Percentiles rank a stretch among this genome's conserved stretches.
Conservation (phyloP, 306 rosid genomes). For the Malus orientalis region DNA sequence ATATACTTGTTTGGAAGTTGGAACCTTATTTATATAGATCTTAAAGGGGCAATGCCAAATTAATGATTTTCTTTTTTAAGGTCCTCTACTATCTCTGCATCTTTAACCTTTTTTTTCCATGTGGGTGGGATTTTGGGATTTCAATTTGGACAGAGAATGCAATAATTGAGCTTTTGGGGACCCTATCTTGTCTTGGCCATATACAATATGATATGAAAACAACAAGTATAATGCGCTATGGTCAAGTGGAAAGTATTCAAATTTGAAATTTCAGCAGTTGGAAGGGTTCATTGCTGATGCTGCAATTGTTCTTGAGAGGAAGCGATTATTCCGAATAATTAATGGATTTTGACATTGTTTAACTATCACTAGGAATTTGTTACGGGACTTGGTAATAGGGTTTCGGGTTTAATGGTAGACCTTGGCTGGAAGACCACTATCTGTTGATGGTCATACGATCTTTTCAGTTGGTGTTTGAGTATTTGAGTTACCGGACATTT, state of each 20-base stretch:
- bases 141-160: constrained; percentile 6
- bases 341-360: neutral
- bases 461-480: neutral
- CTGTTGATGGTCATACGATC: neutral
- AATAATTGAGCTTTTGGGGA: neutral
- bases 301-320: neutral
- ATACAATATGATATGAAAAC: neutral
- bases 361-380: neutral
- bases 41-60: neutral
- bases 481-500: neutral
- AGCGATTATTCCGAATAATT: neutral
- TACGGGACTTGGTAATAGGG: neutral
- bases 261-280: neutral
- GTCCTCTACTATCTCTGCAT: neutral
- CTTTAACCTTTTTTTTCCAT: constrained; percentile 1
- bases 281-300: neutral
- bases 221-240: neutral
- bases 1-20: neutral
- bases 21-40: neutral
- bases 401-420: neutral
- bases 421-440: neutral
- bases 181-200: neutral
- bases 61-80: neutral
- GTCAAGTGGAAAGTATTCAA: neutral
- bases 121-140: constrained; percentile 2